phyloP scores from a whole-genome alignment of 768 basidiomycete genomes.

The Dioszegia crocea region DNA sequence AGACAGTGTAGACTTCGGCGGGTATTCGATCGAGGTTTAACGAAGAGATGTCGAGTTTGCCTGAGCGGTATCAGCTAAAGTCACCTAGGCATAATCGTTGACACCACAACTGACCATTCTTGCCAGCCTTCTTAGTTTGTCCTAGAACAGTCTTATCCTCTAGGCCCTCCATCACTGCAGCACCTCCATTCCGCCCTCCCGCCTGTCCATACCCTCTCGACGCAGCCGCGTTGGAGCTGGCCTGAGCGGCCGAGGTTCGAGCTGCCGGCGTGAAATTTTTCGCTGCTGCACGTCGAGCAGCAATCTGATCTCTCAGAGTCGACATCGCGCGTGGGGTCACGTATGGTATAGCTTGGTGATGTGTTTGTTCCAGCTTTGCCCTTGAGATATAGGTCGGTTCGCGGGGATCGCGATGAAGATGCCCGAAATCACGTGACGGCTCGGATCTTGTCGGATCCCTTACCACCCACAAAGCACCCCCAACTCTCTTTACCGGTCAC shows the following conservation, averaged over 20 bases:
- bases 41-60: constrained; percentile 35
- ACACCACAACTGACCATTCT: constrained; percentile 23
- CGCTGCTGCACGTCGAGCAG: constrained; percentile 36
- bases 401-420: too few species aligned
- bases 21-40: constrained; percentile 25
- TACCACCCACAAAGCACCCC: too few species aligned
- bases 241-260: neutral
- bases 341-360: neutral
- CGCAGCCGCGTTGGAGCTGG: constrained; percentile 1
- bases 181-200: neutral
- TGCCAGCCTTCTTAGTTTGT: constrained; percentile 29
- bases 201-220: neutral
- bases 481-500: too few species aligned
- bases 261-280: constrained; percentile 10
- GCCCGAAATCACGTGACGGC: too few species aligned
- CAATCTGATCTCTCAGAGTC: constrained; percentile 32
- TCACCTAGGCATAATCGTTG: neutral
- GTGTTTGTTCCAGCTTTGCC: too few species aligned
- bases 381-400: too few species aligned
- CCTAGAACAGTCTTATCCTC: constrained; percentile 26
- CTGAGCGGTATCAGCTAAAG: constrained; percentile 13
- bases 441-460: too few species aligned
- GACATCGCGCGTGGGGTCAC: neutral
- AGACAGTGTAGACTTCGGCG: constrained; percentile 27
- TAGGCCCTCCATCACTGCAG: constrained; percentile 2